These are phyloP conservation scores for Scedosporium boydii DNA, from an alignment of 2,329 filamentous ascomycete species.

Conservation along the genomic window DNA sequence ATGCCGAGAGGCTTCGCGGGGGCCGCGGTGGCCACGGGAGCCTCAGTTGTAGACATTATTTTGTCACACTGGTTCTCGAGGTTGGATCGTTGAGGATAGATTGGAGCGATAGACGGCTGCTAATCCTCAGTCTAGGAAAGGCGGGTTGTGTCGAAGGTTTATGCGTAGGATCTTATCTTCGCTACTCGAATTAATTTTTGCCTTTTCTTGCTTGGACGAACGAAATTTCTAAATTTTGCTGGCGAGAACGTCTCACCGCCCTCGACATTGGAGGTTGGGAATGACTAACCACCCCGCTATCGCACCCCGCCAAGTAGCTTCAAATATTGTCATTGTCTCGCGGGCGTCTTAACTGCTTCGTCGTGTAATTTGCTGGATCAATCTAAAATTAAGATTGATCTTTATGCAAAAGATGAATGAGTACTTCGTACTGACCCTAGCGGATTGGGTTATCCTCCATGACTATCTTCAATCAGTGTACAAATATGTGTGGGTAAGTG, in stretches of 20 bases:
- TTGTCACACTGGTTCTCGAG: neutral
- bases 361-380: too few relatives aligned
- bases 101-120: neutral
- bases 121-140: neutral
- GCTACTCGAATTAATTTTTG: too few relatives aligned
- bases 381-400: too few relatives aligned
- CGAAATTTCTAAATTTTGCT: neutral
- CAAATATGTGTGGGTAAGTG: too few relatives aligned
- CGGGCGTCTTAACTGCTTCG: too few relatives aligned
- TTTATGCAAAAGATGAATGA: too few relatives aligned
- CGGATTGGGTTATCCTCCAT: too few relatives aligned
- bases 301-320: neutral
- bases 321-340: too few relatives aligned
- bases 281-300: neutral
- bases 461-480: too few relatives aligned
- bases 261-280: neutral
- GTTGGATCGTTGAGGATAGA: neutral
- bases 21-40: slow-evolving; percentile 22
- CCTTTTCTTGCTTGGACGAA: neutral
- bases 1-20: slow-evolving; percentile 47
- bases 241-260: neutral
- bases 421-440: too few relatives aligned
- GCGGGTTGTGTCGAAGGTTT: neutral
- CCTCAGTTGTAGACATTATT: slow-evolving; percentile 12
- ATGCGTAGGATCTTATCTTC: neutral